Evolutionary conservation across 2,329 filamentous ascomycete species (phyloP).

Genomic region (Alternaria longipes): DNA sequence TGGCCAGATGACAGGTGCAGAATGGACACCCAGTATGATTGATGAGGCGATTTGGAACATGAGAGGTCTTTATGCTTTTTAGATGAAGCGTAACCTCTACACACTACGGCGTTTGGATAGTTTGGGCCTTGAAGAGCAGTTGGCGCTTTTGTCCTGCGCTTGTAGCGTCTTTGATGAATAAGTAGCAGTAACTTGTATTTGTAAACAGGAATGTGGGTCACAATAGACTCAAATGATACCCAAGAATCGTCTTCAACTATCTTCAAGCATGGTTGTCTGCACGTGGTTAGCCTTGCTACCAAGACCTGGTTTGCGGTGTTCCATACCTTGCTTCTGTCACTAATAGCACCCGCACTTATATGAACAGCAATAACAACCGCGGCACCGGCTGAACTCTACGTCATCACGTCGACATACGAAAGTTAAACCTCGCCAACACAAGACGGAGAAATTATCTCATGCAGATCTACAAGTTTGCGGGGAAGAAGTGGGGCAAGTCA

Average conservation of each 20-base stretch:
- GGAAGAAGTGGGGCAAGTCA: slow-evolving; percentile 6
- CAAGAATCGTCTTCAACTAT: background rate
- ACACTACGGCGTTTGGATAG: slow-evolving; percentile 14
- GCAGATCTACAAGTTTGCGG: slow-evolving; percentile 5
- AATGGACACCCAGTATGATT: slow-evolving; percentile 78
- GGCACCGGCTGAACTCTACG: background rate
- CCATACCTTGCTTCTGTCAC: background rate
- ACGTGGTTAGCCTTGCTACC: background rate
- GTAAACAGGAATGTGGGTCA: slow-evolving; percentile 17
- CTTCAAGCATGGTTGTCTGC: background rate
- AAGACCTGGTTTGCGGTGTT: background rate
- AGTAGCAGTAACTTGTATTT: slow-evolving; percentile 14
- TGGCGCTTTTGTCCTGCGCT: slow-evolving; percentile 4
- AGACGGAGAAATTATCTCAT: slow-evolving; percentile 11
- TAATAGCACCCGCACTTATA: background rate
- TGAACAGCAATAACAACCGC: slow-evolving; percentile 3
- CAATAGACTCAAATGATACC: slow-evolving; percentile 21
- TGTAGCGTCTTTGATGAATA: slow-evolving; percentile 3
- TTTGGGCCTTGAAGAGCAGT: slow-evolving; percentile 3
- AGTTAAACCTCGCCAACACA: background rate
- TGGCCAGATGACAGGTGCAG: slow-evolving; percentile 82
- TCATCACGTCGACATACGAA: background rate
- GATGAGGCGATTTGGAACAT: slow-evolving; percentile 81
- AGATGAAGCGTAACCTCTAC: background rate
- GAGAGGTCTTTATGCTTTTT: slow-evolving; percentile 48